These are phyloP conservation scores for Polychaeton citri DNA, from an alignment of 2,329 filamentous ascomycete species.

Conservation along the genomic window DNA sequence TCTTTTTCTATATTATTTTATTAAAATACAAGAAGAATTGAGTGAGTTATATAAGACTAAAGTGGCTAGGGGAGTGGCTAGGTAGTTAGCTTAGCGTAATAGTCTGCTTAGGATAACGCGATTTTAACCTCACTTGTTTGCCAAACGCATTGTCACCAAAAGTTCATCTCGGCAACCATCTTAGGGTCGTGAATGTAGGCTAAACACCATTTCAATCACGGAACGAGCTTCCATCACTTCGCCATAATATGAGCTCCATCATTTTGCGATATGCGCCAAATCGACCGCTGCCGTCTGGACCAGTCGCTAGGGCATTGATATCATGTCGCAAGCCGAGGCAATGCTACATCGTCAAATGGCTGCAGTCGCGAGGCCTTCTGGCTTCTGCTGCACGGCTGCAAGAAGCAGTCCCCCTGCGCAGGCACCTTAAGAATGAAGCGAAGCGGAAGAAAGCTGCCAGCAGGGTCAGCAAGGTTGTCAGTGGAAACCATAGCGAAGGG, in stretches of 20 bases:
- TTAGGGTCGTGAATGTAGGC: too few species aligned
- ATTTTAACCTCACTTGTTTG: too few species aligned
- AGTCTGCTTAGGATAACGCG: too few species aligned
- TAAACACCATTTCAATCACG: too few species aligned
- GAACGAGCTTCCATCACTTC: too few species aligned
- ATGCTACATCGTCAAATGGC: conserved; percentile 19
- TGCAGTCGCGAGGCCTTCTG: conserved; percentile 12
- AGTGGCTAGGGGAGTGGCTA: too few species aligned
- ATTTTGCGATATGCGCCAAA: background rate
- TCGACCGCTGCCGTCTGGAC: background rate
- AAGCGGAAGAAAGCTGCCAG: conserved; percentile 18
- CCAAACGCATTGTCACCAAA: too few species aligned
- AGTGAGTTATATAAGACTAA: too few species aligned
- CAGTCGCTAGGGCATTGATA: background rate
- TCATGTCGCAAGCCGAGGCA: background rate
- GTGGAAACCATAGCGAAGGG: background rate
- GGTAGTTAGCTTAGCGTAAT: too few species aligned
- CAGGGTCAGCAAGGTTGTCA: conserved; percentile 5
- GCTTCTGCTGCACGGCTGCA: conserved; percentile 7
- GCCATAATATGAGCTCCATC: background rate
- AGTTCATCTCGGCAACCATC: too few species aligned
- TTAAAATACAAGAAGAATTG: too few species aligned
- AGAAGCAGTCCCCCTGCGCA: conserved; percentile 22
- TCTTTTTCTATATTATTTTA: too few species aligned
- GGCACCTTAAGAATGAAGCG: conserved; percentile 29